Evolutionary conservation across 2,329 filamentous ascomycete genomes (phyloP), one percentile per base, ranked within the genome.

Genomic region (Colletotrichum filicis): DNA sequence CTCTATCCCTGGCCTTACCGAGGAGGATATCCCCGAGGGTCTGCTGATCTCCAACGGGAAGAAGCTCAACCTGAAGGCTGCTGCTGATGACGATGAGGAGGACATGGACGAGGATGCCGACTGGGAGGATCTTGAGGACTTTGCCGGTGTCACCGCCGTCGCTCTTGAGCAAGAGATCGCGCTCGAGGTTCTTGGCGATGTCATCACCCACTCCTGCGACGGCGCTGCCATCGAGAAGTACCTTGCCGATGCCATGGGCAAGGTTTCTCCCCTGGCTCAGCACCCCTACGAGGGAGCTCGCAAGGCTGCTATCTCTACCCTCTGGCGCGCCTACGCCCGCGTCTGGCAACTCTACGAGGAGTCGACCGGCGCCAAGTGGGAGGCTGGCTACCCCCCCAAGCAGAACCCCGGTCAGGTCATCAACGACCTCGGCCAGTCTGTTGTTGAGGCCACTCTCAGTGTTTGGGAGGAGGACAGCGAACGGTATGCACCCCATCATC

Each of bases 131-230:
- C 95, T 94, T 90, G 93, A 95, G 78, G 94, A 95, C 78, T 88
- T 97, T 60, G 92, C 91, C 71, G 94, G 94, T 63, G 94, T 97
- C 74, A 97, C 95, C 30, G 95, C 95, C 66, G 91, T 98, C 68
- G 95, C 96, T 28, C 90, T 98, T 78, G 97, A 98, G 88, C 98
- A 98, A 85, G 97, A 99, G 84, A 97, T 98, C 78, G 96, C 97
- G 49, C 91, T 98, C 57, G 97, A 99, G 83, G 95, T 98, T 6
- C 90, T 98, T 46, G 97, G 95, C 76, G 97, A 99, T 80, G 91
- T 99, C 74, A 92, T 98, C 79, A 93, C 94, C 59, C 92, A 97
- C 86, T 94, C 94, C 60, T 95, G 94, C 82, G 90, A 90, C 79
- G 90, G 93, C 76, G 95, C 91, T 81, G 89, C 89, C 77, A 85